Evolutionary conservation across 257 asterid genomes (phyloP).

Genomic region (Rauvolfia tetraphylla): DNA sequence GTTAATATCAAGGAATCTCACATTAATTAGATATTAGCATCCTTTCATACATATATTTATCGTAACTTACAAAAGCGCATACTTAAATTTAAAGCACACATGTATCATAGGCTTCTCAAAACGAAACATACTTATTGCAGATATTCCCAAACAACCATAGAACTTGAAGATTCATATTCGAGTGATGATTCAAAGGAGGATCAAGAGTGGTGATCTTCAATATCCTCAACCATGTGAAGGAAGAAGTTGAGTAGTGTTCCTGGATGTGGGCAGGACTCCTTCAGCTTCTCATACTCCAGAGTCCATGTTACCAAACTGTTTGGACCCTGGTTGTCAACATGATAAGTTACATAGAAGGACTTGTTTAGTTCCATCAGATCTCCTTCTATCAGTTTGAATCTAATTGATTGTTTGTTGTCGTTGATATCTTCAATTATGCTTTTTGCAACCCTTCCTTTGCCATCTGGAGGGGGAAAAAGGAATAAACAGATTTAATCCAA

Average conservation of each 20-base stretch:
- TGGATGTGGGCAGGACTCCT: constrained; percentile 28
- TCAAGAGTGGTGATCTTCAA: constrained; percentile 29
- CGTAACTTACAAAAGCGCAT: no score
- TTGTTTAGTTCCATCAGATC: no score
- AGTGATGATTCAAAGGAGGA: no score
- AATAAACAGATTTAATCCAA: neutral
- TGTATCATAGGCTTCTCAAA: no score
- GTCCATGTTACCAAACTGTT: constrained; percentile 34
- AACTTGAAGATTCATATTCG: no score
- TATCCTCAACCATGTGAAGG: constrained; percentile 32
- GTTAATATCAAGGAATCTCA: no score
- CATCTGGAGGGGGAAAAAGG: constrained; percentile 17
- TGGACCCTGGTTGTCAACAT: constrained; percentile 24
- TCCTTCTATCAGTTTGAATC: no score
- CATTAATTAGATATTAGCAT: no score
- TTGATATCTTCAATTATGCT: constrained; percentile 34
- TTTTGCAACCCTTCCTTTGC: constrained; percentile 31
- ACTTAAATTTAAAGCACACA: no score
- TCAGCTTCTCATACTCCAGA: constrained; percentile 34
- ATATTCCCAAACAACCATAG: no score
- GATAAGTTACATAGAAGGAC: constrained; percentile 19
- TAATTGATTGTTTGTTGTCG: constrained; percentile 24
- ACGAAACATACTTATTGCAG: no score
- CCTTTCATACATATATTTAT: no score
- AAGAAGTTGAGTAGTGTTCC: constrained; percentile 21